phyloP scores from a whole-genome alignment of 768 basidiomycete genomes.

The Boletus bicolor region DNA sequence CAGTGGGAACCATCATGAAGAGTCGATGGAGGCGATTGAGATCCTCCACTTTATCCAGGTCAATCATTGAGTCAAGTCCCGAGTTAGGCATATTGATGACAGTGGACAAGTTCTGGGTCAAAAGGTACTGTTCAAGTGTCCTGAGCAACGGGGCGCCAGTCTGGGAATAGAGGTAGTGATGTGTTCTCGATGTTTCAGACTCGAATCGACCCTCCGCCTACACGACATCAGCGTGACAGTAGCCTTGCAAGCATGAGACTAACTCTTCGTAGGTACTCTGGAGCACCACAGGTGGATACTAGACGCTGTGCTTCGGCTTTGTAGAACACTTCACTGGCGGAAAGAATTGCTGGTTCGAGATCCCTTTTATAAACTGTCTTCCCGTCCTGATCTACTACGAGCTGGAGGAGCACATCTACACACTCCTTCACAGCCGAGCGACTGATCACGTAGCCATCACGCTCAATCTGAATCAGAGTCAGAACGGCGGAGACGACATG shows the following conservation, averaged over 20 bases:
- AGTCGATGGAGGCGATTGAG: slow-evolving; percentile 77
- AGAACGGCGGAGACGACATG: slow-evolving; percentile 82
- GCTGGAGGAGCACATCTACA: slow-evolving; percentile 76
- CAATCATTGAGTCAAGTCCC: slow-evolving; percentile 85
- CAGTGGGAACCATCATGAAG: slow-evolving; percentile 63
- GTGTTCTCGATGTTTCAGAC: slow-evolving; percentile 78
- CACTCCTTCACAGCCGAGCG: slow-evolving; percentile 89
- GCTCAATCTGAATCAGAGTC: slow-evolving; percentile 83
- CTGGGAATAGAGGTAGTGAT: slow-evolving; percentile 79
- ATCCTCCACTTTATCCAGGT: slow-evolving; percentile 72
- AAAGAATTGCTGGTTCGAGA: slow-evolving; percentile 78
- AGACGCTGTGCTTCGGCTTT: slow-evolving; percentile 66
- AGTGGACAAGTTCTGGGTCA: slow-evolving; percentile 71
- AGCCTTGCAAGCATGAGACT: slow-evolving; percentile 25
- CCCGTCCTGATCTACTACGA: slow-evolving; percentile 49
- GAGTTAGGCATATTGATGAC: slow-evolving; percentile 80
- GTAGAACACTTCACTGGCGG: slow-evolving; percentile 79
- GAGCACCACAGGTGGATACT: slow-evolving; percentile 71
- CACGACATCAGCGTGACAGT: slow-evolving; percentile 11
- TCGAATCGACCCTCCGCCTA: slow-evolving; percentile 80
- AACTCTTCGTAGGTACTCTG: slow-evolving; percentile 79
- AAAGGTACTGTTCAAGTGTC: slow-evolving; percentile 74
- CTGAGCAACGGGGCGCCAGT: slow-evolving; percentile 66
- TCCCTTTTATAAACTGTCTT: slow-evolving; percentile 75
- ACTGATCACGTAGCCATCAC: slow-evolving; percentile 87